A percentile compares a stretch with the other conserved stretches of the same genome.
Evolutionary conservation across 2,329 filamentous ascomycete species (phyloP).

Genomic region (Fusarium keratoplasticum): DNA sequence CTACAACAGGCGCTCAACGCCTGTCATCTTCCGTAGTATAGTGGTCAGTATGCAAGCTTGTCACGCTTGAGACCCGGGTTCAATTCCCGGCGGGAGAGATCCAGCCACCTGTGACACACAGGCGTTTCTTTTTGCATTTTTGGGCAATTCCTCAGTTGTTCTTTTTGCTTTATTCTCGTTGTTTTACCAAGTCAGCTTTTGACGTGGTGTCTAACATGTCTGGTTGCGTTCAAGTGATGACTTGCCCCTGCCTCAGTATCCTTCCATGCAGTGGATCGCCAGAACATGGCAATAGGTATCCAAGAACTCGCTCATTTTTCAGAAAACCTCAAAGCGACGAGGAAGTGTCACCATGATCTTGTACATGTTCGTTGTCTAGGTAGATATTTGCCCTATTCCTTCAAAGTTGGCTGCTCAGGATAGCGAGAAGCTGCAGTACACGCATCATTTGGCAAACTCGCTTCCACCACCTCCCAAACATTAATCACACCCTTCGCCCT

Average conservation of each 20-base stretch:
- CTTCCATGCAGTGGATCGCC: not conserved
- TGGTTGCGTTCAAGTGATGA: no score
- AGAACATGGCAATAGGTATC: not conserved
- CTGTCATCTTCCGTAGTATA: constrained; percentile 18
- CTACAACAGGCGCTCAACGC: constrained; percentile 11
- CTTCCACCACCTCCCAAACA: not conserved
- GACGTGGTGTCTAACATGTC: no score
- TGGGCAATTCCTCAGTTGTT: not conserved
- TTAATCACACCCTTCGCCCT: not conserved
- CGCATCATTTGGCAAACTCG: not conserved
- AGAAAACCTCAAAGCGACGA: not conserved
- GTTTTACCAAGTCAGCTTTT: no score
- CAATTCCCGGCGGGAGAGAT: constrained; percentile 20
- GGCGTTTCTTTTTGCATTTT: constrained; percentile 5
- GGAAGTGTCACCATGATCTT: not conserved
- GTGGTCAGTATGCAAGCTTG: constrained; percentile 20
- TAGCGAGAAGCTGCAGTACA: not conserved
- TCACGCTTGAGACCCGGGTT: constrained; percentile 20
- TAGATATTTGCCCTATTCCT: not conserved
- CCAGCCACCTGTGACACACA: constrained; percentile 14
- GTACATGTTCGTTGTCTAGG: not conserved
- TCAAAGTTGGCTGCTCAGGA: not conserved
- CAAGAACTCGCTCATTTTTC: not conserved
- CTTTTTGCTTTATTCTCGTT: not conserved
- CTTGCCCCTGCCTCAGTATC: not conserved